Conservation (phyloP, 169 alveolate species). For the Miamiensis avidus region DNA sequence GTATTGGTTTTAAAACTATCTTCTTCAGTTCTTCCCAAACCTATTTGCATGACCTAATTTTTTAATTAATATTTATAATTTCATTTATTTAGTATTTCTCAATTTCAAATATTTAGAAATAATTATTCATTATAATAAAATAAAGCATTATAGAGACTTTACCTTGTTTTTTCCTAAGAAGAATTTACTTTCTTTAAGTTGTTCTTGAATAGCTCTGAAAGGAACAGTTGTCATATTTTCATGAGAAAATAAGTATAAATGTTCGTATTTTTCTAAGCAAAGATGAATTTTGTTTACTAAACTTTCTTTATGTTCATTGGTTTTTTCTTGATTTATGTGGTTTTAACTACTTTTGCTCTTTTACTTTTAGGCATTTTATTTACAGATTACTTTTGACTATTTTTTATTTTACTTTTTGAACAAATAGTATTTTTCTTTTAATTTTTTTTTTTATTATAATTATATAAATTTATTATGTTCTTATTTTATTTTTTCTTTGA, state of each 20-base stretch:
- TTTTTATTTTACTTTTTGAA: not conserved
- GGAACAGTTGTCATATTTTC: slow-evolving; percentile 67
- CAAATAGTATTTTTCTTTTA: too few relatives aligned
- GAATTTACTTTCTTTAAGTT: slow-evolving; percentile 45
- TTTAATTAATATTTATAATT: too few relatives aligned
- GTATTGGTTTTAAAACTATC: slow-evolving; percentile 41
- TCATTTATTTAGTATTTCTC: not conserved
- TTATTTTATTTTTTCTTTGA: too few relatives aligned
- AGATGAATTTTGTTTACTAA: slow-evolving; percentile 47
- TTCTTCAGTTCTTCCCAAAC: slow-evolving; percentile 55
- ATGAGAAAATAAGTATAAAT: slow-evolving; percentile 37
- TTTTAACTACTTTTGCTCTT: slow-evolving; percentile 51
- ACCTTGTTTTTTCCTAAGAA: slow-evolving; percentile 66
- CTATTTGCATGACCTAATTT: slow-evolving; percentile 48
- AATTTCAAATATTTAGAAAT: too few relatives aligned
- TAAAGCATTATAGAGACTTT: not conserved
- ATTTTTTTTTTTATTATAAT: too few relatives aligned
- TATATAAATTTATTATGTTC: too few relatives aligned
- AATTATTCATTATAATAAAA: too few relatives aligned
- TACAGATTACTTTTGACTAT: not conserved
- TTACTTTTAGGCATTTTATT: slow-evolving; percentile 62
- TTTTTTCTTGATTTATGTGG: slow-evolving; percentile 54
- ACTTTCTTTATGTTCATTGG: slow-evolving; percentile 50
- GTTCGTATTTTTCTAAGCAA: slow-evolving; percentile 43
- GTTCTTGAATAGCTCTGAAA: slow-evolving; percentile 39